Percentiles rank a stretch among this genome's conserved stretches.
Evolutionary conservation across 2,329 filamentous ascomycete genomes (phyloP).

Genomic region (Chaetomiaceae sp.): DNA sequence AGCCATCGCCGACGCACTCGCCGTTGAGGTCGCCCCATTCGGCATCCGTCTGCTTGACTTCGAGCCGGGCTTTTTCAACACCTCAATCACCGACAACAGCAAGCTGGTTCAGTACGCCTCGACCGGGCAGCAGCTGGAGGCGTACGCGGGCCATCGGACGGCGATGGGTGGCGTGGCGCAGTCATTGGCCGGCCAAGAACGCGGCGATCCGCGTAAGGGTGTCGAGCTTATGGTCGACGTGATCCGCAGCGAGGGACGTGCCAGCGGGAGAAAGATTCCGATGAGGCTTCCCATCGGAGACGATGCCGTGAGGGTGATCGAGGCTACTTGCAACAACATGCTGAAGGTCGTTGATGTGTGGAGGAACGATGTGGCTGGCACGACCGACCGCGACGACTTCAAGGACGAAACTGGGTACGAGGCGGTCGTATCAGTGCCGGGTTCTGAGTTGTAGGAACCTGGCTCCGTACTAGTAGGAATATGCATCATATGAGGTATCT

Average conservation of each 20-base stretch:
- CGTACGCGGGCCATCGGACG: slow-evolving; percentile 1
- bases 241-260: slow-evolving; percentile 2
- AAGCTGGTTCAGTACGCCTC: slow-evolving; percentile 2
- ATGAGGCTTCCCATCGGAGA: slow-evolving; percentile 1
- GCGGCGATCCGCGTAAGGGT: slow-evolving; percentile 3
- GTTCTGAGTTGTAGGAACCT: not conserved
- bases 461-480: too few species aligned
- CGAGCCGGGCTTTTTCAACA: slow-evolving; percentile 16
- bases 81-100: not conserved
- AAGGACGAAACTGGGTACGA: not conserved
- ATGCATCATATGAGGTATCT: too few species aligned
- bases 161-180: not conserved
- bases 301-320: slow-evolving; percentile 1
- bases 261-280: not conserved
- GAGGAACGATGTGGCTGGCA: not conserved
- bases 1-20: slow-evolving; percentile 16
- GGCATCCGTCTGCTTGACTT: slow-evolving; percentile 16
- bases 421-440: not conserved
- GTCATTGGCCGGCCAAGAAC: not conserved
- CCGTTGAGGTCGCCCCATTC: slow-evolving; percentile 13
- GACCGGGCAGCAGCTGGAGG: not conserved
- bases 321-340: not conserved
- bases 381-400: slow-evolving; percentile 1
- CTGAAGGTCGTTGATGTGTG: slow-evolving; percentile 3
- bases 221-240: slow-evolving; percentile 9